phyloP scores from a whole-genome alignment of 345 rosid genomes.

The Murraya paniculata region DNA sequence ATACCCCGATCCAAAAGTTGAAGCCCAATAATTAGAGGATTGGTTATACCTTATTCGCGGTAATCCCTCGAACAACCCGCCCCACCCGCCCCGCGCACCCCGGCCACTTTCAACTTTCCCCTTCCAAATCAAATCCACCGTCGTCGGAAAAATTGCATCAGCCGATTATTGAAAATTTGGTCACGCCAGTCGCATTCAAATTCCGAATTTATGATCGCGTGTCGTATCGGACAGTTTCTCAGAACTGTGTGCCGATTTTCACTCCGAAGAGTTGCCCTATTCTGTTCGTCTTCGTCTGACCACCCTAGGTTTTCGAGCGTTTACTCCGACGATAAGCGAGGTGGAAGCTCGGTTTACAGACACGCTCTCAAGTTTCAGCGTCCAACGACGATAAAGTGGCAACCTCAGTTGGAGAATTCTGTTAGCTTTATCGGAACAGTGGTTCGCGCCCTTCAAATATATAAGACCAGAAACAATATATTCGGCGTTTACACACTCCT shows the following conservation, averaged over 20 bases:
- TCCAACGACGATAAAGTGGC: slow-evolving; percentile 42
- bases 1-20: too few species aligned
- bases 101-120: too few species aligned
- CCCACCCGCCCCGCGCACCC: too few species aligned
- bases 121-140: not conserved
- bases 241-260: slow-evolving; percentile 29
- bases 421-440: slow-evolving; percentile 59
- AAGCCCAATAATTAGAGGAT: too few species aligned
- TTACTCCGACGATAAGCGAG: slow-evolving; percentile 32
- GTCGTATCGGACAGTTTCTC: slow-evolving; percentile 23
- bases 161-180: not conserved
- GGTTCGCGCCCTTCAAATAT: slow-evolving; percentile 26
- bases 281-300: slow-evolving; percentile 18
- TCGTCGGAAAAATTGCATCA: not conserved
- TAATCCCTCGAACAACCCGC: too few species aligned
- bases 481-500: slow-evolving; percentile 50
- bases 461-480: not conserved
- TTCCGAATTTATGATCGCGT: slow-evolving; percentile 38
- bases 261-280: slow-evolving; percentile 14
- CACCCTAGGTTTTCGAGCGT: slow-evolving; percentile 24
- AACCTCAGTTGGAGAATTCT: slow-evolving; percentile 36
- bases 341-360: slow-evolving; percentile 42
- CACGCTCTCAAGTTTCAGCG: slow-evolving; percentile 54
- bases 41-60: too few species aligned
- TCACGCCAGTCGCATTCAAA: not conserved